Base-by-base conservation (phyloP, 192 early-diverging fungal genomes). In the Phlyctochytrium bullatum region DNA sequence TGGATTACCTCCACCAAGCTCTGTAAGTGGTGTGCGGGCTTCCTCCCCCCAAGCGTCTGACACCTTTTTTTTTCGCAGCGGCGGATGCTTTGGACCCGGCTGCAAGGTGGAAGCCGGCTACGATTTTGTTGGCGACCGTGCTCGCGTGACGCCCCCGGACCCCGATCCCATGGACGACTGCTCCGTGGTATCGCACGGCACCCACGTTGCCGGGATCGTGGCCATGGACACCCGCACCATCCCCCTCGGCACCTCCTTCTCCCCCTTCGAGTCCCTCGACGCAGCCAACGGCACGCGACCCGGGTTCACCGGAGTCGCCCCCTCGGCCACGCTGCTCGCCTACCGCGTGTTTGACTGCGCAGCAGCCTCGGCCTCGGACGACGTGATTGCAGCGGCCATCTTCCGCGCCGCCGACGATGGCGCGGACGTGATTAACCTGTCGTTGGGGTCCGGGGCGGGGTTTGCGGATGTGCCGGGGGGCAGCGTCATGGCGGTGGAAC, bases 381-480 rank as follows among this genome's bases (percentile, higher is more conserved):
- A 93, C 59, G 68, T 93, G 36, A 86, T 96, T 32, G 84, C 92
- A 54, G 82, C 88, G 59, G 95, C 88, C 17, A 73, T 97, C 71
- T 75, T 88, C 67, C 68, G 73, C 3, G 95, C 93, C 4, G 77
- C 82, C 50, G 68, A 67, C 2, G 92, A 92, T 58, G 78, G 85
- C 0, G 83, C 90, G 72, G 85, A 97, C 65, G 69, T 97, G 35
- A 90, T 97, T 69, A 94, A 90, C 79, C 80, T 95, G 64, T 91
- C 89, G 56, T 70, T 95, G 59, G 95, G 93, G 52, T 61, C 61
- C 35, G 89, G 83, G 2, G 75, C 82, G 16, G 78, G 75, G 64
- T 80, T 77, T 29, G 87, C 81, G 83, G 77, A 74, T 57, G 89
- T 90, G 32, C 78, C 84, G 35, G 80, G 88, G 12, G 62, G 85